Evolutionary conservation across 495 filamentous ascomycete genomes (phyloP).

Genomic region (Trichoderma erinaceum): DNA sequence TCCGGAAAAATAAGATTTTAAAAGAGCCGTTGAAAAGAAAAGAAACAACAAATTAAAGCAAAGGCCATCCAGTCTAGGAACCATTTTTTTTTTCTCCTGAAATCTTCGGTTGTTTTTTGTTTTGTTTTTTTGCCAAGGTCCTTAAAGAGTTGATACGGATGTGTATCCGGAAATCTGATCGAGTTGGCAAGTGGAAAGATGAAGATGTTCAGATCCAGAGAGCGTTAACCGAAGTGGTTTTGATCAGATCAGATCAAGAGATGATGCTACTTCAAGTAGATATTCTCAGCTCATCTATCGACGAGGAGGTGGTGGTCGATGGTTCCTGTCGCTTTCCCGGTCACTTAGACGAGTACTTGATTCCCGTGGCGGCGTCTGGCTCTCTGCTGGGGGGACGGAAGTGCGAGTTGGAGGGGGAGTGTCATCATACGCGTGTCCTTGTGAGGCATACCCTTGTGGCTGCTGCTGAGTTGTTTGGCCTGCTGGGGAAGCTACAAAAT

Average conservation of each 20-base stretch:
- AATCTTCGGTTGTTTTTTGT: background rate
- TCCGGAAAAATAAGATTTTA: background rate
- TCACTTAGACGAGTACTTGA: constrained; percentile 30
- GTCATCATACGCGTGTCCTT: constrained; percentile 31
- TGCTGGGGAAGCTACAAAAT: constrained; percentile 49
- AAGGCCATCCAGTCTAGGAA: constrained; percentile 5
- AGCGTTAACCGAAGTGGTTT: background rate
- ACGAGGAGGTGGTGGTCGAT: constrained; percentile 24
- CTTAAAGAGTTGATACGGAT: background rate
- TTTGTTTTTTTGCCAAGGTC: background rate
- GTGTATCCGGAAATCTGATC: background rate
- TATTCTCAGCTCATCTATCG: constrained; percentile 1
- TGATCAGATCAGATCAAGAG: background rate
- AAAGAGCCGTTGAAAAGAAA: background rate
- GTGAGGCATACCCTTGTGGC: constrained; percentile 31
- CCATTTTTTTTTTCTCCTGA: background rate
- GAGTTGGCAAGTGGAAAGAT: background rate
- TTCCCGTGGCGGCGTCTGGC: constrained; percentile 21
- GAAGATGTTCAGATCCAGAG: background rate
- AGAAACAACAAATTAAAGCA: background rate
- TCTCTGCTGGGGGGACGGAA: constrained; percentile 27
- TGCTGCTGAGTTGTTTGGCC: constrained; percentile 29
- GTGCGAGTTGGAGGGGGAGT: constrained; percentile 27
- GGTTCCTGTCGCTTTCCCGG: constrained; percentile 29
- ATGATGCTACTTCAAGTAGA: background rate